A percentile compares a stretch with the other conserved stretches of the same genome.
phyloP scores from a whole-genome alignment of 2,329 filamentous ascomycete species.

The Onygena corvina region DNA sequence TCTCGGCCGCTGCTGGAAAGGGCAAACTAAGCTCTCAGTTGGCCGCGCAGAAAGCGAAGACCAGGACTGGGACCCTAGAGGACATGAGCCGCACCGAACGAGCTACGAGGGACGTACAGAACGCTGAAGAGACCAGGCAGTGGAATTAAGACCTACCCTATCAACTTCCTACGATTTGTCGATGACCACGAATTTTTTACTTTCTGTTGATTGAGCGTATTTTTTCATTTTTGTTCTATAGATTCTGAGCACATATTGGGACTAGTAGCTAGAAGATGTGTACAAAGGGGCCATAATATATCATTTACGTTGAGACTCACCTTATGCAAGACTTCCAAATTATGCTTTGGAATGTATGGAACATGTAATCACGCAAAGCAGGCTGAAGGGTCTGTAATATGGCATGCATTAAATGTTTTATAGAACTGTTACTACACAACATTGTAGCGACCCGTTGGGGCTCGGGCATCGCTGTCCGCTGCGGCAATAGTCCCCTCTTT shows the following conservation, averaged over 20 bases:
- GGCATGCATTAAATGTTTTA: not conserved
- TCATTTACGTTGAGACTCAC: no score
- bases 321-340: no score
- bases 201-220: no score
- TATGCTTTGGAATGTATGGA: no score
- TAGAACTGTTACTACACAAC: constrained; percentile 47
- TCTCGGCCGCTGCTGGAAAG: constrained; percentile 37
- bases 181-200: no score
- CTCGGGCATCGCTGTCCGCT: constrained; percentile 70
- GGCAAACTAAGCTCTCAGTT: constrained; percentile 62
- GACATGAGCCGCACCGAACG: constrained; percentile 56
- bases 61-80: constrained; percentile 54
- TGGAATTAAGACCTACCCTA: constrained; percentile 39
- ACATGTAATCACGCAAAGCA: no score
- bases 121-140: constrained; percentile 43
- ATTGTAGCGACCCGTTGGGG: constrained; percentile 72
- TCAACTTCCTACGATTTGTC: not conserved
- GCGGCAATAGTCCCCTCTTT: constrained; percentile 85
- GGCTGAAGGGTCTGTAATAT: no score
- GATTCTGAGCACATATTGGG: no score
- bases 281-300: no score
- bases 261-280: no score
- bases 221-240: no score
- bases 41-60: constrained; percentile 63
- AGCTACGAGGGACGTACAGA: constrained; percentile 55